Conservation (phyloP, 139 green algal genomes). For the Asterochloris sp. region DNA sequence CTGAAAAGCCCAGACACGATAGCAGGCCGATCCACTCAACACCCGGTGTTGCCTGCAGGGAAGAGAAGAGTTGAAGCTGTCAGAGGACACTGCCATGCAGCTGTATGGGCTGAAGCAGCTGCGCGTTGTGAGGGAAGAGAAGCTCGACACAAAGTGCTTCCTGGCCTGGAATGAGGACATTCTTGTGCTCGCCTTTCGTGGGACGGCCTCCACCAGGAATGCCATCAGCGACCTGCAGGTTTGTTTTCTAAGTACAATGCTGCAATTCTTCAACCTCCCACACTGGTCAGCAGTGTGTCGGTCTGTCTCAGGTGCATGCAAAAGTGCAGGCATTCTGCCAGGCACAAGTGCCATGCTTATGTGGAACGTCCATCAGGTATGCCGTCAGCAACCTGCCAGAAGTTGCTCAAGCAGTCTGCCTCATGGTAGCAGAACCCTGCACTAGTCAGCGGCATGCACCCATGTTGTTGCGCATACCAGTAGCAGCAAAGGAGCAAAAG, state of each 20-base stretch:
- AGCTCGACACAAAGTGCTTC: conserved; percentile 19
- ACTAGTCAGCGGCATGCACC: no score
- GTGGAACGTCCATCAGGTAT: no score
- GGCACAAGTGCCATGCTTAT: neutral
- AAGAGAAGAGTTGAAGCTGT: neutral
- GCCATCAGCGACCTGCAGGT: conserved; percentile 24
- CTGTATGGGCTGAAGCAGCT: neutral
- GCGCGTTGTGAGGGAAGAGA: neutral
- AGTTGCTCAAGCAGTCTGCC: no score
- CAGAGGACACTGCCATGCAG: neutral
- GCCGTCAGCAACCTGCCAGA: no score
- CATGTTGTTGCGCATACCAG: no score
- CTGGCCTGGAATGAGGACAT: conserved; percentile 21
- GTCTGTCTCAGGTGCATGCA: neutral
- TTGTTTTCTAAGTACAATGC: neutral
- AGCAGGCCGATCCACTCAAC: no score
- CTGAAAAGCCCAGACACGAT: no score
- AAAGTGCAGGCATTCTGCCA: neutral
- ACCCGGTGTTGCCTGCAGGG: no score
- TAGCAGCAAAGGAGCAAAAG: no score
- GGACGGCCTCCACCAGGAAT: conserved; percentile 18
- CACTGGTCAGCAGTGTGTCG: neutral
- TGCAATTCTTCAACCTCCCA: neutral
- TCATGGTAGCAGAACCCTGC: no score
- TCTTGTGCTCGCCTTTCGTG: conserved; percentile 23